These are phyloP conservation scores for Cytospora paraplurivora DNA, from an alignment of 2,329 filamentous ascomycete species.

Conservation along the genomic window DNA sequence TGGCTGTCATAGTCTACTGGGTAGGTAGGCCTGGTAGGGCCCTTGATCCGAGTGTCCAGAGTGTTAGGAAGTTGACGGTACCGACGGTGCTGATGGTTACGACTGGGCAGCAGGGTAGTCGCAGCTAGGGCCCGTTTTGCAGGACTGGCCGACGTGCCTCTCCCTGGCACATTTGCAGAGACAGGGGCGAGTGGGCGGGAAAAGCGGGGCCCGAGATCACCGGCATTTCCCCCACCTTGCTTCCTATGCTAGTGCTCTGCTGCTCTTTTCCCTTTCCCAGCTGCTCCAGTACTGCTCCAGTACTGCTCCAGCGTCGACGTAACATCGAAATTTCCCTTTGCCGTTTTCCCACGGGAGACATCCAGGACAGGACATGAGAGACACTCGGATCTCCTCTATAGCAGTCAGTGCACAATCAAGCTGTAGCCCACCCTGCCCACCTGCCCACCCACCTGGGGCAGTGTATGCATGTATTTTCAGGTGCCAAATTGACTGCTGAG, in stretches of 20 bases:
- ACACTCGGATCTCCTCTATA: background rate
- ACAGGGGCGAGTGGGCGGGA: slow-evolving; percentile 13
- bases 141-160: slow-evolving; percentile 14
- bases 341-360: background rate
- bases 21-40: no score
- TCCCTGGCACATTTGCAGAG: slow-evolving; percentile 10
- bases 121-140: background rate
- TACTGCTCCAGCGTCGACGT: slow-evolving; percentile 16
- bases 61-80: no score
- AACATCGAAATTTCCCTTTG: slow-evolving; percentile 22
- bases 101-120: no score
- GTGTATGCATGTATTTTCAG: no score
- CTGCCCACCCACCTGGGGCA: no score
- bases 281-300: slow-evolving; percentile 12
- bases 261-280: slow-evolving; percentile 11
- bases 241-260: background rate
- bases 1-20: background rate
- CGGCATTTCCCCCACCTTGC: background rate
- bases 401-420: no score
- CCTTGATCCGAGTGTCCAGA: no score
- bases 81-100: no score
- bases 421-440: no score
- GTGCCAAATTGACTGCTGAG: no score
- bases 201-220: slow-evolving; percentile 1
- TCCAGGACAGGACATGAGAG: background rate